Percentiles rank a stretch among this genome's conserved stretches.
phyloP scores from a whole-genome alignment of 1,284 basidiomycete species.

The Hymenochaete sp. region DNA sequence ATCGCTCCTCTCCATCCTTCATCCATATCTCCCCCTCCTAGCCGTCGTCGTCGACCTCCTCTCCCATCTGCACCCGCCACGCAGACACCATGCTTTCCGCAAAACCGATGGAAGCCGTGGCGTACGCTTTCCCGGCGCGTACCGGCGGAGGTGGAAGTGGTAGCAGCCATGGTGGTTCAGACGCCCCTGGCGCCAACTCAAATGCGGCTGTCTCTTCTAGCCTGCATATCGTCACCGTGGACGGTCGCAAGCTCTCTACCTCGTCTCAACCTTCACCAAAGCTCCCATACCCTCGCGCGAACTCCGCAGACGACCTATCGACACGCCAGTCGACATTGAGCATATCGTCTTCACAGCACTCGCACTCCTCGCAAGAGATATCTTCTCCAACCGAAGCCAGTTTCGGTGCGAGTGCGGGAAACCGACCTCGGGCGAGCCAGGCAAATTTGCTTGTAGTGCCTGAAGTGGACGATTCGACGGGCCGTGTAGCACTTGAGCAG shows the following conservation, averaged over 20 bases:
- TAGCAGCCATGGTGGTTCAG: conserved; percentile 6
- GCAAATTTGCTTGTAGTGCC: conserved; percentile 13
- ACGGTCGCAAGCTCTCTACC: conserved; percentile 16
- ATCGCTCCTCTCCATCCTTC: conserved; percentile 12
- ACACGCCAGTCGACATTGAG: not conserved
- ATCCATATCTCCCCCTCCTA: not conserved
- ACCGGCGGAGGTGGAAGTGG: too few relatives aligned
- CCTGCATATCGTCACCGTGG: conserved; percentile 18
- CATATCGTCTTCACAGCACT: not conserved
- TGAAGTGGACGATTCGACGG: conserved; percentile 11
- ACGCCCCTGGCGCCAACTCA: conserved; percentile 16
- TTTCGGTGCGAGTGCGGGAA: too few relatives aligned
- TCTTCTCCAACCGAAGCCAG: conserved; percentile 1
- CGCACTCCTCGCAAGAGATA: conserved; percentile 2
- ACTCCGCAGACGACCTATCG: conserved; percentile 2
- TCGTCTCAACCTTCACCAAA: conserved; percentile 1
- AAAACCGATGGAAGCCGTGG: conserved; percentile 31
- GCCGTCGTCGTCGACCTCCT: not conserved
- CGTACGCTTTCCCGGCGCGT: conserved; percentile 22
- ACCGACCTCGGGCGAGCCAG: conserved; percentile 3
- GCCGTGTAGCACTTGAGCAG: conserved; percentile 9
- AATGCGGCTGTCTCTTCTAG: conserved; percentile 18
- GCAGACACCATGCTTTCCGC: conserved; percentile 35
- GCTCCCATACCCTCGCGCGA: conserved; percentile 1
- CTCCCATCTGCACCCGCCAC: conserved; percentile 9